phyloP scores from a whole-genome alignment of 768 basidiomycete genomes.

The Sporobolomyces roseus region DNA sequence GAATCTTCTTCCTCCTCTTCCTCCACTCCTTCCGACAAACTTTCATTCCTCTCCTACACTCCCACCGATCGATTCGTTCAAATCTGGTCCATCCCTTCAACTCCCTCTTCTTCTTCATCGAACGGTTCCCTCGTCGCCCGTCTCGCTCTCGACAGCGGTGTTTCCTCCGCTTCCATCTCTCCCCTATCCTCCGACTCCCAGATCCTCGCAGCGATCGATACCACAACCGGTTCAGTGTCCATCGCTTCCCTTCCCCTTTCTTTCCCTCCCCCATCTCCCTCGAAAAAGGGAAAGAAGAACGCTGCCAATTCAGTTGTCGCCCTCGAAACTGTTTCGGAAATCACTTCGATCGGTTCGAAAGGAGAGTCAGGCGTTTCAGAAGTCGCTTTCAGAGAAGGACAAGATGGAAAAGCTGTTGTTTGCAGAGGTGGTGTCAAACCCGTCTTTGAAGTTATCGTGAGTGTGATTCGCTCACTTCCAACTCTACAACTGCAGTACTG shows the following conservation, averaged over 20 bases:
- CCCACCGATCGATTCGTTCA: slow-evolving; percentile 40
- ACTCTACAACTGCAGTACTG: background rate
- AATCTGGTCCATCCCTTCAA: slow-evolving; percentile 24
- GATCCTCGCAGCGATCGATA: slow-evolving; percentile 38
- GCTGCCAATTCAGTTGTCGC: slow-evolving; percentile 19
- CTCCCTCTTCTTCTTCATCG: slow-evolving; percentile 13
- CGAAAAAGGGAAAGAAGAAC: slow-evolving; percentile 31
- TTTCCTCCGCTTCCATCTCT: slow-evolving; percentile 30
- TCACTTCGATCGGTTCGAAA: slow-evolving; percentile 11
- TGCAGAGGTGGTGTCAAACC: slow-evolving; percentile 38
- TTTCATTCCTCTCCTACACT: slow-evolving; percentile 36
- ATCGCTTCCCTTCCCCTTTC: slow-evolving; percentile 23
- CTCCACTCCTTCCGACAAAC: slow-evolving; percentile 14
- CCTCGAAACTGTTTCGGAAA: slow-evolving; percentile 25
- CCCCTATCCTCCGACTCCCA: slow-evolving; percentile 11
- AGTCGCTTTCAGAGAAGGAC: slow-evolving; percentile 17
- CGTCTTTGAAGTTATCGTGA: slow-evolving; percentile 34
- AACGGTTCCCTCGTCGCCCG: slow-evolving; percentile 36
- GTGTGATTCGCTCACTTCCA: no score
- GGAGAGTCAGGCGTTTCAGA: slow-evolving; percentile 19
- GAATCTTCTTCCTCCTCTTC: background rate
- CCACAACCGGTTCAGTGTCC: slow-evolving; percentile 28
- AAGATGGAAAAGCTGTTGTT: slow-evolving; percentile 21
- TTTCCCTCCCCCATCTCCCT: slow-evolving; percentile 1
- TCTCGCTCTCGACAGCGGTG: slow-evolving; percentile 38